A percentile compares a stretch with the other conserved stretches of the same genome.
Conservation (phyloP, 805 yeast genomes). For the Sungouiella blattae region DNA sequence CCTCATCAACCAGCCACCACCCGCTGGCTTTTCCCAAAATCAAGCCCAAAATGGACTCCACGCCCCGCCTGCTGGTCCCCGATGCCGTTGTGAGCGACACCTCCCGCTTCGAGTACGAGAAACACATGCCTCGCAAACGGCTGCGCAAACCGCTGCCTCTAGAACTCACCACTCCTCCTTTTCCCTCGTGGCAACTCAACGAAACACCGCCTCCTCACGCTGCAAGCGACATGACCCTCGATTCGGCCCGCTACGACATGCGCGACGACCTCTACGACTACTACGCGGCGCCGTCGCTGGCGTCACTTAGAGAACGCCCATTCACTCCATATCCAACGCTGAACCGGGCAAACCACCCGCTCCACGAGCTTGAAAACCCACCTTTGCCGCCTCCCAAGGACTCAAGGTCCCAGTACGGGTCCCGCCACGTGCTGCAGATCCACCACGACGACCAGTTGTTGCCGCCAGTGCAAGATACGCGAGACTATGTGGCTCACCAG, state of each 20-base stretch:
- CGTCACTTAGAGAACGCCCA: no score
- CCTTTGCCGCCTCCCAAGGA: conserved; percentile 10
- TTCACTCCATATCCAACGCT: conserved; percentile 16
- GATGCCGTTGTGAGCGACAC: conserved; percentile 32
- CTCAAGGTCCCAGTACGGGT: conserved; percentile 5
- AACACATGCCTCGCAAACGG: conserved; percentile 21
- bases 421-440: neutral
- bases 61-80: no score
- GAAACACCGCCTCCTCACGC: no score
- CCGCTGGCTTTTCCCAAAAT: no score
- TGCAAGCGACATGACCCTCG: neutral
- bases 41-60: no score
- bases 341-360: neutral
- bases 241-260: neutral
- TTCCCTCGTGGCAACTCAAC: no score
- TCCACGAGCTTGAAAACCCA: neutral
- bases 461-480: conserved; percentile 23
- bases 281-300: conserved; percentile 1
- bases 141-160: conserved; percentile 33
- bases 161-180: neutral
- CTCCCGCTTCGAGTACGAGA: conserved; percentile 30
- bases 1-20: no score
- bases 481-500: conserved; percentile 13
- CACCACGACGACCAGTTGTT: no score
- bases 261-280: neutral